Conservation (phyloP, 2,329 filamentous ascomycete species). For the Diaporthe citrichinensis region DNA sequence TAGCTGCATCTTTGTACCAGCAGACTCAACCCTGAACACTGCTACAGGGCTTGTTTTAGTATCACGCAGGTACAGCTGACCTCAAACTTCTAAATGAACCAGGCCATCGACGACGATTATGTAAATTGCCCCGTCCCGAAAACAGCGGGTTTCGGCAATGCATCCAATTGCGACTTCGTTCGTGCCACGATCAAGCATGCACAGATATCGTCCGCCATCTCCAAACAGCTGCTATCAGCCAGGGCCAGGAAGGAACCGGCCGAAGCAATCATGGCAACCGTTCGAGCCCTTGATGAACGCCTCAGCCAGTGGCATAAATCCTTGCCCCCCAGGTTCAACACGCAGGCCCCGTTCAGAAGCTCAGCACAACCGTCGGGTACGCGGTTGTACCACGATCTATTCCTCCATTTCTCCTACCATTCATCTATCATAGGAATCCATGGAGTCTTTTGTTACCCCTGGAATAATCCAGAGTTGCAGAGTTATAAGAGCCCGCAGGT, state of each 20-base stretch:
- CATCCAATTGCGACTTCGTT: slow-evolving; percentile 35
- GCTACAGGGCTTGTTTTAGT: too few relatives aligned
- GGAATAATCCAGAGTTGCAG: slow-evolving; percentile 17
- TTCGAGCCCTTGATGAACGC: slow-evolving; percentile 18
- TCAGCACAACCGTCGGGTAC: not conserved
- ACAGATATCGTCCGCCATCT: slow-evolving; percentile 38
- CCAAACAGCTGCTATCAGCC: slow-evolving; percentile 34
- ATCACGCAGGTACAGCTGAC: too few relatives aligned
- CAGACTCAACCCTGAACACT: too few relatives aligned
- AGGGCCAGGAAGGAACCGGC: slow-evolving; percentile 15
- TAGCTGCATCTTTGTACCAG: too few relatives aligned
- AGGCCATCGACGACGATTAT: slow-evolving; percentile 43
- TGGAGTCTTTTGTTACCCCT: slow-evolving; percentile 20
- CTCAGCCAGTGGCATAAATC: slow-evolving; percentile 13
- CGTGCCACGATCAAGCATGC: slow-evolving; percentile 35
- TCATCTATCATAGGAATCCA: slow-evolving; percentile 15
- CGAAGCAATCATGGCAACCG: slow-evolving; percentile 11
- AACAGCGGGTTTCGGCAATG: not conserved
- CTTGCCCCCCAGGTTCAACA: not conserved
- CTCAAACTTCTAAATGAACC: not conserved
- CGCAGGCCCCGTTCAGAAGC: not conserved
- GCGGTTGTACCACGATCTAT: not conserved
- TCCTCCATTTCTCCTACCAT: slow-evolving; percentile 1
- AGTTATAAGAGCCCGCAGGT: slow-evolving; percentile 28
- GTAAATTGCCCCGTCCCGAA: slow-evolving; percentile 41